Evolutionary conservation across 192 early-diverging fungal species (phyloP), one percentile per base, ranked within the genome.

Genomic region (Backusella tarrabulga): DNA sequence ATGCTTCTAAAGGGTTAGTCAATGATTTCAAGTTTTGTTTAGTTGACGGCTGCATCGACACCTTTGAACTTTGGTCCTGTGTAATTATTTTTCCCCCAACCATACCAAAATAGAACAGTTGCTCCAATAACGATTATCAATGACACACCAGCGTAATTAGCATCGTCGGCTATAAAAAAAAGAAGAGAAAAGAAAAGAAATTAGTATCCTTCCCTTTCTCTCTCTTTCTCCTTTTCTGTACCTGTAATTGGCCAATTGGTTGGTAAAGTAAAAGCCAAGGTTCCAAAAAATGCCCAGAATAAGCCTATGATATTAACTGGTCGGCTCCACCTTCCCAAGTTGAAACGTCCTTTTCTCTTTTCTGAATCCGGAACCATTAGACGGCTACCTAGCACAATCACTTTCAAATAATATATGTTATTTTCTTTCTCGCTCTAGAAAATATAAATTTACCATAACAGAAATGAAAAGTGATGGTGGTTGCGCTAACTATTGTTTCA

Each of bases 181-280:
- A 36, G 5, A 35, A 68, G 0, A 34, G 38, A 12, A 35, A 21
- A 73, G 38, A 74, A 66, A 66, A 6, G 23, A 29, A 2, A 41
- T 36, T 6, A 60, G 23, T 19, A 36, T 26, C n/a, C 60, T 71
- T 21, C 21, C n/a, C 7, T 26, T 6, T 41, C 6, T 32, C 7
- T 56, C 35, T 56, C 7, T 71, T 15, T 19, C 23, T 17, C 15
- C 8, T 32, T 63, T 60, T 34, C 29, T 38, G 32, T 72, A 80
- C 78, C 74, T n/a, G 35, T 41, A n/a, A 82, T 78, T 14, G 81
- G 81, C 76, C 77, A 82, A 36, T 56, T 63, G 8, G 81, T 75
- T 14, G 81, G 81, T 52, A 82, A 40, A 12, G 73, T 29, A 71
- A 82, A 82, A 9, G 74, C 74, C 26, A 82, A 40, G 1, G 76